Base-by-base conservation (phyloP, 2,329 filamentous ascomycete species). In the Cercospora janseana region DNA sequence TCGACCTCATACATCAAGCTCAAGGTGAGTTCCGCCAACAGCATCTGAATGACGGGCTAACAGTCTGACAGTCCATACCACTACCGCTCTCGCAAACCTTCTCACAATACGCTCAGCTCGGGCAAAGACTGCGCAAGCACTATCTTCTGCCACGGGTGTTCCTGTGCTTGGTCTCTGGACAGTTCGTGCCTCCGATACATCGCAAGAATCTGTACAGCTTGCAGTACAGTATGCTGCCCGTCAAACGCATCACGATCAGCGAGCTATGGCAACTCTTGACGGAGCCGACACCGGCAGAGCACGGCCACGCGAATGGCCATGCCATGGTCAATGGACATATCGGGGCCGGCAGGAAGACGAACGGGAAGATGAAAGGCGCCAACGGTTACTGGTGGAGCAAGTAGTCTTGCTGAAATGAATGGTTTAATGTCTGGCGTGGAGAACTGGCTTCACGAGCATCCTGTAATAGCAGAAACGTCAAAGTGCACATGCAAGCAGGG, bases 191-290 rank as follows among this genome's bases (percentile, higher is more conserved):
- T 34, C 92, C 94, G 0, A 94, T 98, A 41, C 91, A 96, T 66
- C 82, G 94, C 45, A 92, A 91, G 66, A 94, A 93, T 65, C 77
- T 98, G 43, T 98, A 98, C 71, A 94, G 89, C 60, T 76, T 98
- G 63, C 93, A 98, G 72, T 98, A 98, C 70, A 95, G 89, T 72
- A 97, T 97, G 89, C 78, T 98, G 31, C 94, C 94, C 0, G 86
- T 88, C 6, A 80, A 81, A 46, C 77, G 94, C 35, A 86, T 88
- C 0, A 83, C 85, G 2, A 86, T 97, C 50, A 76, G 80, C 61
- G 90, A 96, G 66, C 85, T 97, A 68, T 98, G 94, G 93, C 49
- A 57, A 16, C 52, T 66, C 12, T 40, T 69, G 51, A 66, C 49
- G 32, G 54, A 49, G 43, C 35, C 46, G 50, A 48, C 51, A 16